Percentiles rank a stretch among this genome's conserved stretches.
Evolutionary conservation across 1,139 yeast genomes (phyloP).

Genomic region (Blastobotrys illinoisensis): DNA sequence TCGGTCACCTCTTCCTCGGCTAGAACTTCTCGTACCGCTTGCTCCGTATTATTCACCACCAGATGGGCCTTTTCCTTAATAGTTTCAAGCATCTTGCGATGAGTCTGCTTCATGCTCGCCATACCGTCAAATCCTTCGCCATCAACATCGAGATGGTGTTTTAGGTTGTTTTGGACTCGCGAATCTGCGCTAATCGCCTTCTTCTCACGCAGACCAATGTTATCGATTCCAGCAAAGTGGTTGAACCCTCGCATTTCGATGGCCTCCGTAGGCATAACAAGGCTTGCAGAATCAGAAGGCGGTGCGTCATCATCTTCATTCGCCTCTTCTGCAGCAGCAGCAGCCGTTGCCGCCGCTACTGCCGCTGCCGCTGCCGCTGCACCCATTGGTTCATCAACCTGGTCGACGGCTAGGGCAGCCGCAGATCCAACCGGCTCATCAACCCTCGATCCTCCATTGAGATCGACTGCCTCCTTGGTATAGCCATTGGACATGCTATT

Average conservation of each 20-base stretch:
- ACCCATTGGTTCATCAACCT: background rate
- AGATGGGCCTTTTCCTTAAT: constrained; percentile 1
- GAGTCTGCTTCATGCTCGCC: background rate
- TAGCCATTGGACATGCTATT: background rate
- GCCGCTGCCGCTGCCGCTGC: background rate
- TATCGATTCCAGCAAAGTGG: constrained; percentile 83
- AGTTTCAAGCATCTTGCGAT: background rate
- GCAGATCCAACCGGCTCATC: too few relatives aligned
- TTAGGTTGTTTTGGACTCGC: constrained; percentile 61
- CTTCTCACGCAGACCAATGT: constrained; percentile 75
- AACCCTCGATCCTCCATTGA: background rate
- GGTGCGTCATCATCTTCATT: constrained; percentile 2
- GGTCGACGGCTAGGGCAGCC: too few relatives aligned
- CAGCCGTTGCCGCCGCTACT: background rate
- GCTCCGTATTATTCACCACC: constrained; percentile 3
- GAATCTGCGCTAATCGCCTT: constrained; percentile 78
- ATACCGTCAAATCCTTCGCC: constrained; percentile 63
- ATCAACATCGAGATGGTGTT: constrained; percentile 64
- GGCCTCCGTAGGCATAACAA: constrained; percentile 12
- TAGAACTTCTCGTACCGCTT: constrained; percentile 10
- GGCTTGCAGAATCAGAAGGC: constrained; percentile 1
- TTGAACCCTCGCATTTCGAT: constrained; percentile 49
- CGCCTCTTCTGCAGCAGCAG: background rate
- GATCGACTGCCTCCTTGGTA: background rate
- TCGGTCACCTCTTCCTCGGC: constrained; percentile 14